Conservation (phyloP, 208 protist species). For the Leishmania arabica region DNA sequence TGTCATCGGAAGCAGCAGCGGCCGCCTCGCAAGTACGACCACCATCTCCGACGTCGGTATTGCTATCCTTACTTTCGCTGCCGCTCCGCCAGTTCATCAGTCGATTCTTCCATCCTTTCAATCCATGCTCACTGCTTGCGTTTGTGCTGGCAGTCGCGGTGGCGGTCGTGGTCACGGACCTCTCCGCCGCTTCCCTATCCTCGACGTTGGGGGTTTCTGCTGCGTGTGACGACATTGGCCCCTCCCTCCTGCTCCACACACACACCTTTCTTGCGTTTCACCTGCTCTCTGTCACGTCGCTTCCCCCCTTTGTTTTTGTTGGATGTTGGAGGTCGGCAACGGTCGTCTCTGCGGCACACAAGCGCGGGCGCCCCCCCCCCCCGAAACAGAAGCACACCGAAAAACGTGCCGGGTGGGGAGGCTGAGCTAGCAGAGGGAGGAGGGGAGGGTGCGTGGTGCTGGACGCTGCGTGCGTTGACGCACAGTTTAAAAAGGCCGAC, state of each 20-base stretch:
- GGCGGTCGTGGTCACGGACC: not conserved
- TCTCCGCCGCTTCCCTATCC: not conserved
- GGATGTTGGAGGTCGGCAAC: not conserved
- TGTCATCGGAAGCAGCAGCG: not conserved
- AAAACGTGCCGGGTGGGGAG: not conserved
- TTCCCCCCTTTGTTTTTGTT: too few relatives aligned
- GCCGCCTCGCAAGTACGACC: not conserved
- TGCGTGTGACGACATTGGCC: slow-evolving; percentile 1
- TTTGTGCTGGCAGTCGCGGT: not conserved
- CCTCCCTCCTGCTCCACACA: not conserved
- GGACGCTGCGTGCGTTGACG: not conserved
- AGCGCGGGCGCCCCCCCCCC: not conserved
- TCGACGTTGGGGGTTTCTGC: not conserved
- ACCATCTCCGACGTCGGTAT: not conserved
- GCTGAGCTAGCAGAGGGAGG: not conserved
- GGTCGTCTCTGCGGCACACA: not conserved
- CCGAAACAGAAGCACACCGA: not conserved
- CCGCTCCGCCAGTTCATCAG: slow-evolving; percentile 19
- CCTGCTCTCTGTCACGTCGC: not conserved
- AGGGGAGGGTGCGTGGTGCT: not conserved
- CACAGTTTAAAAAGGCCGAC: not conserved
- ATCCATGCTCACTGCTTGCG: slow-evolving; percentile 1
- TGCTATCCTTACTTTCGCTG: not conserved
- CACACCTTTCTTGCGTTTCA: not conserved
- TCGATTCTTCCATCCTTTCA: slow-evolving; percentile 12